Conservation (phyloP, 371 early-diverging fungal genomes). For the Smittium mucronatum region DNA sequence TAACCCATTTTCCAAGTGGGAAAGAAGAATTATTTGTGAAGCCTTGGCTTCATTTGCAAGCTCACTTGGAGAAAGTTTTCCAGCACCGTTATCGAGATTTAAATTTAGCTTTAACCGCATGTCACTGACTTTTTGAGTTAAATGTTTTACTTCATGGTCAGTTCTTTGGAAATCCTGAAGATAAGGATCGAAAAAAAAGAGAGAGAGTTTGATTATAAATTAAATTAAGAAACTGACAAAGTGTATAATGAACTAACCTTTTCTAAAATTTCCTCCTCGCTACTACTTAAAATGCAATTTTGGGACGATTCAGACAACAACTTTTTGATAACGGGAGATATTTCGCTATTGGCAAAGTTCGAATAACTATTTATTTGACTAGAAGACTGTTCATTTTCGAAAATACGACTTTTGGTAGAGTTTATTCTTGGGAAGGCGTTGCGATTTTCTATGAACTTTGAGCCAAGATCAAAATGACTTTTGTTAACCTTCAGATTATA, state of each 20-base stretch:
- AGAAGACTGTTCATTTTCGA: no score
- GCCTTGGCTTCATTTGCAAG: neutral
- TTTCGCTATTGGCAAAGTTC: no score
- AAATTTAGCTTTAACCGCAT: neutral
- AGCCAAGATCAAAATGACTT: no score
- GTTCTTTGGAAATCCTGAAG: conserved; percentile 9
- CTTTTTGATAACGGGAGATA: no score
- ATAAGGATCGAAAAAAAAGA: neutral
- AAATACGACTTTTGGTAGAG: no score
- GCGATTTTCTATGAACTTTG: no score
- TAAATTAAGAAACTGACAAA: neutral
- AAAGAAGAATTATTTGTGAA: neutral
- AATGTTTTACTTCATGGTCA: conserved; percentile 9
- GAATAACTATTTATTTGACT: no score
- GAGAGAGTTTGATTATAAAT: neutral
- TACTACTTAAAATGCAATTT: neutral
- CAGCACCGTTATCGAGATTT: neutral
- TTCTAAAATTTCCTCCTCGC: neutral
- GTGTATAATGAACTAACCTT: neutral
- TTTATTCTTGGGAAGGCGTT: no score
- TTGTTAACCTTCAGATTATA: no score
- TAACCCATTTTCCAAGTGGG: conserved; percentile 9
- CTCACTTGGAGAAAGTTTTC: neutral
- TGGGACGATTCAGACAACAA: no score
- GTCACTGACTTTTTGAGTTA: conserved; percentile 5